These are phyloP conservation scores for Calocybe indica DNA, from an alignment of 768 basidiomycete genomes.

Conservation along the genomic window DNA sequence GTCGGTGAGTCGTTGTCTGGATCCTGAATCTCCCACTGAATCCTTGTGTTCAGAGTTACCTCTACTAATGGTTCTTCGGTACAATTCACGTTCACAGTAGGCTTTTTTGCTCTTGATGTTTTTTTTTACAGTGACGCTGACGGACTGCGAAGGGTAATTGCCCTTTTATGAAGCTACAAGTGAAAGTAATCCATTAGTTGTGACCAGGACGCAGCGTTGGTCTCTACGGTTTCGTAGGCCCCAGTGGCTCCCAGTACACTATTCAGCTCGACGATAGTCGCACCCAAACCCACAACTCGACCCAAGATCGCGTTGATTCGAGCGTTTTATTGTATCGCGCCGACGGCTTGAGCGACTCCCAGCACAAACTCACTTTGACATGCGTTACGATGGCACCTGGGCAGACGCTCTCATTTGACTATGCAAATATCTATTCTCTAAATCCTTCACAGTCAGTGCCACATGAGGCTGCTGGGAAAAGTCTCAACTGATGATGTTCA, in stretches of 20 bases:
- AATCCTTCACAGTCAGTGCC: not conserved
- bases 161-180: not conserved
- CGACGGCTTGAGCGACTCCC: not conserved
- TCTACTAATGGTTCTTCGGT: not conserved
- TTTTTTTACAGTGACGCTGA: too few species aligned
- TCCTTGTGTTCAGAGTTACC: not conserved
- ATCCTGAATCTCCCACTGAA: not conserved
- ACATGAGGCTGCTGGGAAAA: too few species aligned
- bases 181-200: not conserved
- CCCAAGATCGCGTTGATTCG: not conserved
- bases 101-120: not conserved
- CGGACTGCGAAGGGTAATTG: not conserved
- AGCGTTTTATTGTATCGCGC: not conserved
- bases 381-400: constrained; percentile 15
- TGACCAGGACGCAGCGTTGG: not conserved
- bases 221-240: not conserved
- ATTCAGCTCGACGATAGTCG: not conserved
- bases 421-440: constrained; percentile 13
- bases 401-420: constrained; percentile 21
- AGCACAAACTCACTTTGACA: constrained; percentile 19
- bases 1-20: not conserved
- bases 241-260: not conserved
- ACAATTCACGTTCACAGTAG: not conserved
- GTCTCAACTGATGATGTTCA: too few species aligned
- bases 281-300: not conserved